Conservation (phyloP, 139 green algal species). For the Trebouxia sp. region DNA sequence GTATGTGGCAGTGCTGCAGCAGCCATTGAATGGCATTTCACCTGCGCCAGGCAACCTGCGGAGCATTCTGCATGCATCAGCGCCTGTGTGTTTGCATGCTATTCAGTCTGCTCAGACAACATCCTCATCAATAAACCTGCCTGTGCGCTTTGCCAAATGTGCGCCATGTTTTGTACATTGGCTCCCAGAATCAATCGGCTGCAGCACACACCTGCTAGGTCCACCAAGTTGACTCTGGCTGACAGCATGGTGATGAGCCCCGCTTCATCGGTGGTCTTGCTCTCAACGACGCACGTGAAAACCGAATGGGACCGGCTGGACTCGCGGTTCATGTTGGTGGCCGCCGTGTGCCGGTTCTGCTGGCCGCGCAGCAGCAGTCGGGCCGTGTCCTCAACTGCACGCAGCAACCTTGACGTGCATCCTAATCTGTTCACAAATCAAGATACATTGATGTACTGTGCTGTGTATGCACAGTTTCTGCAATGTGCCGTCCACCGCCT, state of each 20-base stretch:
- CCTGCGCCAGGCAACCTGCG: no score
- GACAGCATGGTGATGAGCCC: slow-evolving; percentile 65
- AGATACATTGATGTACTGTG: no score
- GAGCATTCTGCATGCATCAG: no score
- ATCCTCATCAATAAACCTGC: no score
- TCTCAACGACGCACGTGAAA: slow-evolving; percentile 79
- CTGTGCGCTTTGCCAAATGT: no score
- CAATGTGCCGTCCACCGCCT: no score
- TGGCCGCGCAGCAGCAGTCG: slow-evolving; percentile 68
- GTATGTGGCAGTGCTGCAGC: not conserved
- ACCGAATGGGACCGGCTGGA: slow-evolving; percentile 89
- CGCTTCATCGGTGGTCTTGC: slow-evolving; percentile 38
- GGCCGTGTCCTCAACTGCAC: slow-evolving; percentile 78
- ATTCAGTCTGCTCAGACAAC: no score
- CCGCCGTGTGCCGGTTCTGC: slow-evolving; percentile 69
- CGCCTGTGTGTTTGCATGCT: no score
- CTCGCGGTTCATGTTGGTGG: slow-evolving; percentile 88
- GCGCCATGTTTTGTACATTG: no score
- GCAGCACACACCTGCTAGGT: slow-evolving; percentile 77
- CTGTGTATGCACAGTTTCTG: no score
- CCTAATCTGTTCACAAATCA: no score
- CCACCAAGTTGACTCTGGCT: slow-evolving; percentile 90
- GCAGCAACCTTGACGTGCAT: slow-evolving; percentile 25
- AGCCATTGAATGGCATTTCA: no score
- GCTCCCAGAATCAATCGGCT: not conserved